These are phyloP conservation scores for Closterium sp. DNA, from an alignment of 139 green algal genomes.

Conservation along the genomic window DNA sequence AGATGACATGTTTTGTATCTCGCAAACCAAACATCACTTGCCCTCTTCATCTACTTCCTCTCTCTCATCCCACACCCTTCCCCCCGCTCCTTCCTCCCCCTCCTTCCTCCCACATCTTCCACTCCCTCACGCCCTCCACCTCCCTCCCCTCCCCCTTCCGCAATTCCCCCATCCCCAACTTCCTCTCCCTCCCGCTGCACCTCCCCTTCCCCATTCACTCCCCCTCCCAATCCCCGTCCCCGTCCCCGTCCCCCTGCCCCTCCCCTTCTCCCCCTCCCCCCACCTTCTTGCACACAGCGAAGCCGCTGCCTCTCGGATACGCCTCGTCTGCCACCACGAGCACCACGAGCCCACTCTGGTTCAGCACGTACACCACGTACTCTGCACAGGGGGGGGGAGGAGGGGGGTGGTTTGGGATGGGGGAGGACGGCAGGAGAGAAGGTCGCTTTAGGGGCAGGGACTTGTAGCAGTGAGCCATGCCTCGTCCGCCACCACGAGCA, in stretches of 20 bases:
- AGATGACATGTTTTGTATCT: background rate
- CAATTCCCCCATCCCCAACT: too few relatives aligned
- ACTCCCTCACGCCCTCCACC: background rate
- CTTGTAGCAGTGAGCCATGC: too few relatives aligned
- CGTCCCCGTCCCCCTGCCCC: background rate
- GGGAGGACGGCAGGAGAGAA: too few relatives aligned
- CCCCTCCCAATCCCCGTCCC: too few relatives aligned
- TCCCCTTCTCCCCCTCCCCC: too few relatives aligned
- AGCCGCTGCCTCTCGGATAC: background rate
- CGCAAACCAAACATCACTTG: background rate
- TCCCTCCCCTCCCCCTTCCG: background rate
- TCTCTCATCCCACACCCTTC: too few relatives aligned
- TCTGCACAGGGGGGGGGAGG: background rate
- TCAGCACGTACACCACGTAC: background rate
- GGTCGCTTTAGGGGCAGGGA: too few relatives aligned
- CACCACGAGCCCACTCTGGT: background rate
- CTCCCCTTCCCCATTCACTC: background rate
- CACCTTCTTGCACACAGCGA: background rate
- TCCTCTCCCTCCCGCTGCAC: background rate
- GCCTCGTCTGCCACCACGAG: background rate
- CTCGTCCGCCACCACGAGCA: background rate
- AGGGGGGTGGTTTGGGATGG: too few relatives aligned
- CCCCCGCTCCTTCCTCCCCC: too few relatives aligned
- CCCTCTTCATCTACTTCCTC: too few relatives aligned
- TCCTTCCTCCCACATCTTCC: background rate